phyloP scores from a whole-genome alignment of 345 rosid genomes.

The Kernera saxatilis region DNA sequence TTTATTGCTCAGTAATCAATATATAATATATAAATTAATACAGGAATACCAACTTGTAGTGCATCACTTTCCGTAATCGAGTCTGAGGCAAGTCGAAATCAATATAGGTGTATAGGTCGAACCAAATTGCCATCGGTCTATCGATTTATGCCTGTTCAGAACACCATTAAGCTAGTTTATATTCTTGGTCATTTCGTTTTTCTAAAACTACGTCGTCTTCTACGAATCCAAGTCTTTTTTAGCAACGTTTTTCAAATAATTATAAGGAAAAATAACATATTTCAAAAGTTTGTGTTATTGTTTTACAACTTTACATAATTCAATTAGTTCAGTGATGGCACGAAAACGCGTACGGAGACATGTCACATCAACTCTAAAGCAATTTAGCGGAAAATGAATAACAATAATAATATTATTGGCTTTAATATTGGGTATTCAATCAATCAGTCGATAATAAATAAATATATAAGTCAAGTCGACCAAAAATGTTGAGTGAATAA shows the following conservation, averaged over 20 bases:
- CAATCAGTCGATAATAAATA: background rate
- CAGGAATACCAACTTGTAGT: too few species aligned
- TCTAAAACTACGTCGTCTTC: background rate
- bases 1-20: background rate
- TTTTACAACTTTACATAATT: background rate
- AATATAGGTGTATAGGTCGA: background rate
- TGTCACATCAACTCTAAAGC: slow-evolving; percentile 20
- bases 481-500: background rate
- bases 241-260: background rate
- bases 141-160: background rate
- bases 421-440: background rate
- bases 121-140: background rate
- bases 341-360: slow-evolving; percentile 30
- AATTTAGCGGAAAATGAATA: background rate
- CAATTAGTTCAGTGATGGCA: background rate
- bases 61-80: background rate
- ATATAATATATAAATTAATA: background rate
- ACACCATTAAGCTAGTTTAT: background rate
- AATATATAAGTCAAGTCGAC: background rate
- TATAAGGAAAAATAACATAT: background rate
- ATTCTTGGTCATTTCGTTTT: background rate
- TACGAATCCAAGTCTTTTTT: background rate
- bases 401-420: background rate
- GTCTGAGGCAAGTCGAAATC: background rate
- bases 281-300: background rate